phyloP scores from a whole-genome alignment of 371 early-diverging fungal genomes.

The Mucor sp. region DNA sequence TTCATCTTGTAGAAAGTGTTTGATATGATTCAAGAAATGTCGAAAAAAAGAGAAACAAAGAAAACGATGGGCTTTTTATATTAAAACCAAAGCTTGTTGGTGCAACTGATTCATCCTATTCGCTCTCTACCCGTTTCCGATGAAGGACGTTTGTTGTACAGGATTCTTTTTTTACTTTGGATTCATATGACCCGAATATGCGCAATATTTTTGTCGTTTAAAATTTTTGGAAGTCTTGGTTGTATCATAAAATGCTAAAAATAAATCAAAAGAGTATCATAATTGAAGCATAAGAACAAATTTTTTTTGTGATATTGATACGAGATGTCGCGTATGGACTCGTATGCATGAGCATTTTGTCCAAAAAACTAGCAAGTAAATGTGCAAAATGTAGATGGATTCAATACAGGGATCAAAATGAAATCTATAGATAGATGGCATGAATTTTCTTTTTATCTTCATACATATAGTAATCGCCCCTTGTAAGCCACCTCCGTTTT shows the following conservation, averaged over 20 bases:
- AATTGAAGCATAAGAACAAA: background rate
- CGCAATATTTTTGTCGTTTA: slow-evolving; percentile 10
- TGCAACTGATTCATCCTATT: slow-evolving; percentile 1
- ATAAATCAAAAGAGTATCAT: slow-evolving; percentile 2
- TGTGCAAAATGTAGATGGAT: too few relatives aligned
- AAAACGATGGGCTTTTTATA: slow-evolving; percentile 5
- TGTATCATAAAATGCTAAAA: slow-evolving; percentile 1
- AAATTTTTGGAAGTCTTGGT: background rate
- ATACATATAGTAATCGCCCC: slow-evolving; percentile 1
- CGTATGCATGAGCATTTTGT: background rate
- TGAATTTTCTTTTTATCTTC: background rate
- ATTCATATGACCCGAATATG: slow-evolving; percentile 19
- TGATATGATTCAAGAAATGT: slow-evolving; percentile 1
- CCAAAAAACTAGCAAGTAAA: too few relatives aligned
- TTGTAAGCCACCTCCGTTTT: slow-evolving; percentile 19
- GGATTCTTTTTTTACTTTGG: slow-evolving; percentile 12
- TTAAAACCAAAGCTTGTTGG: background rate
- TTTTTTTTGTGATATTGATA: background rate
- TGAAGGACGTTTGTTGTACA: background rate
- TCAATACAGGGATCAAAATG: too few relatives aligned
- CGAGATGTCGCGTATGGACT: background rate
- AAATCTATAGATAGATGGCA: background rate
- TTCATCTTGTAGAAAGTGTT: background rate
- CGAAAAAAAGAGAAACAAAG: background rate
- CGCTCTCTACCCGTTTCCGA: slow-evolving; percentile 9